Percentiles rank a stretch among this genome's conserved stretches.
Evolutionary conservation across 225 moss, liverwort and hornwort species (phyloP).

Genomic region (Marchantia polymorpha): DNA sequence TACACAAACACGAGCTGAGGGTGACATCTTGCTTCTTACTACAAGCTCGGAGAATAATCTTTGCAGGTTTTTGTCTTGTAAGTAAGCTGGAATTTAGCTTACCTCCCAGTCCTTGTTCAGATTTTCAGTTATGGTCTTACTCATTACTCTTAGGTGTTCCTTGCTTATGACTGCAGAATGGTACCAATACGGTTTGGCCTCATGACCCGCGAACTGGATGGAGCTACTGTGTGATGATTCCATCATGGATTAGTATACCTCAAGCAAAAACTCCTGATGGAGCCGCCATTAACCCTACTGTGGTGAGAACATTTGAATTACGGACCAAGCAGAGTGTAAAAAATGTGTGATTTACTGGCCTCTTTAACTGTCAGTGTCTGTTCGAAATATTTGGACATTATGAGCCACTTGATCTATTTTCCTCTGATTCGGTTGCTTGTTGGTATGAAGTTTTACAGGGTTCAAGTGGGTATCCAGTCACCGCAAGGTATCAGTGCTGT

Average conservation of each 20-base stretch:
- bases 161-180: constrained; percentile 53
- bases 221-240: constrained; percentile 95
- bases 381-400: neutral
- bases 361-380: neutral
- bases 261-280: constrained; percentile 84
- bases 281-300: constrained; percentile 71
- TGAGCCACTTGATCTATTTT: neutral
- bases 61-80: neutral
- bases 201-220: constrained; percentile 94
- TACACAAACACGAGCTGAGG: neutral
- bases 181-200: constrained; percentile 83
- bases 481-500: constrained; percentile 86
- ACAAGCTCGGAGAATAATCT: neutral
- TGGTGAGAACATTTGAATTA: constrained; percentile 47
- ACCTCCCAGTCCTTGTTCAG: neutral
- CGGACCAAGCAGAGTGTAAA: neutral
- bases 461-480: constrained; percentile 97
- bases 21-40: neutral
- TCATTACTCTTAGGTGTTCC: neutral
- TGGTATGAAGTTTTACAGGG: constrained; percentile 80
- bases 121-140: neutral
- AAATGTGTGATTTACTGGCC: neutral
- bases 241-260: constrained; percentile 75
- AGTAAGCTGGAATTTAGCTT: neutral
- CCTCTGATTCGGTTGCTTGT: neutral